Evolutionary conservation across 1,284 basidiomycete species (phyloP).

Genomic region (Ceratobasidium sp.): DNA sequence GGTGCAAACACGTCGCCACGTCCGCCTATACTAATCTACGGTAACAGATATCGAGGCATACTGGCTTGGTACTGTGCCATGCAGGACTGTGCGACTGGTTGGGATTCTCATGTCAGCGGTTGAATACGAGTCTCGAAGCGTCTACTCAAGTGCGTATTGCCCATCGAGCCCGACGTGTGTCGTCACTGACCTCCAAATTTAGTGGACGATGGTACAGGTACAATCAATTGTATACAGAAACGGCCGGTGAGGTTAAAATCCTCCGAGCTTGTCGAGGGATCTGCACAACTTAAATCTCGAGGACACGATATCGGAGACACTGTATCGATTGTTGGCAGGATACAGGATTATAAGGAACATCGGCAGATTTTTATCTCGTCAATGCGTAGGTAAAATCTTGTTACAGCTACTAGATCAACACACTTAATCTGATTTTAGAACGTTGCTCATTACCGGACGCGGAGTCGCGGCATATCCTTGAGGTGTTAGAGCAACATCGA

Average conservation of each 20-base stretch:
- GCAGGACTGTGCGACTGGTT: constrained; percentile 30
- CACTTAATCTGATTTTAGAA: neutral
- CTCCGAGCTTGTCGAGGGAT: constrained; percentile 14
- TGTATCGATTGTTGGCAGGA: constrained; percentile 36
- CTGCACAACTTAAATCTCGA: constrained; percentile 10
- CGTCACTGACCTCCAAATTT: neutral
- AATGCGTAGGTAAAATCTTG: constrained; percentile 8
- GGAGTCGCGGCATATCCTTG: constrained; percentile 38
- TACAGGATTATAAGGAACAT: constrained; percentile 16
- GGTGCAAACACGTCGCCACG: constrained; percentile 28
- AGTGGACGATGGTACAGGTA: constrained; percentile 46
- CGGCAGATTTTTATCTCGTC: constrained; percentile 35
- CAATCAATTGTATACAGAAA: constrained; percentile 34
- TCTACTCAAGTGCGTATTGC: constrained; percentile 22
- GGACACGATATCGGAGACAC: constrained; percentile 33
- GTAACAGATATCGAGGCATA: constrained; percentile 34
- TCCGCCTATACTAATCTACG: neutral
- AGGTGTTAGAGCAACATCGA: constrained; percentile 32
- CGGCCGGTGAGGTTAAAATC: neutral
- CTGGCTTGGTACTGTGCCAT: constrained; percentile 42
- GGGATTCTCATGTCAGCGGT: constrained; percentile 21
- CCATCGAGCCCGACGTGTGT: neutral
- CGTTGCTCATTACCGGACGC: constrained; percentile 24
- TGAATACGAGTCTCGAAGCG: constrained; percentile 43
- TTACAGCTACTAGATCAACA: neutral